Conservation (phyloP, 2,329 filamentous ascomycete species). For the Beauveria brongniartii region DNA sequence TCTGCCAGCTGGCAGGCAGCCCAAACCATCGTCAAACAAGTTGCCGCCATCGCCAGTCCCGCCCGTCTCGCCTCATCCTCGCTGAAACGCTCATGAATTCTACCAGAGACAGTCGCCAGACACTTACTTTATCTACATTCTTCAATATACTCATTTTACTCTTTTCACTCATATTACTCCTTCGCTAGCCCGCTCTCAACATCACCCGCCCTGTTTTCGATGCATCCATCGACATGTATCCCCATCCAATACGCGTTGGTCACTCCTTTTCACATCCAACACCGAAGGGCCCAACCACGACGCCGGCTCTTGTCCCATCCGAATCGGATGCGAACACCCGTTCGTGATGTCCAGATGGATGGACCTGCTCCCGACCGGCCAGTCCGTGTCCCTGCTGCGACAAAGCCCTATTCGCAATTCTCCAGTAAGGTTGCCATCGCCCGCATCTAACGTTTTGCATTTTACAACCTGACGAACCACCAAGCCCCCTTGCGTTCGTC, state of each 20-base stretch:
- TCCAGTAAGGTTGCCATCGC: not conserved
- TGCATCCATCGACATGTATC: not conserved
- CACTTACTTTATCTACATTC: not conserved
- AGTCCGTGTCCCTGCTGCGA: not conserved
- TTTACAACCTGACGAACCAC: not conserved
- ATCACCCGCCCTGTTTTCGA: not conserved
- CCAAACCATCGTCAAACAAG: slow-evolving; percentile 4
- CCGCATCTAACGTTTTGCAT: not conserved
- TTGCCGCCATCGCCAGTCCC: not conserved
- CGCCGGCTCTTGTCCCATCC: slow-evolving; percentile 1
- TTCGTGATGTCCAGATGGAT: not conserved
- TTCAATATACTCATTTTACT: not conserved
- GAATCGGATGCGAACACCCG: not conserved
- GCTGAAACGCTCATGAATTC: slow-evolving; percentile 7
- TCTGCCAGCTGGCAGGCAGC: not conserved
- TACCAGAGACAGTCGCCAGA: slow-evolving; percentile 9
- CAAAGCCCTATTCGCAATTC: not conserved
- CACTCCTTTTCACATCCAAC: not conserved
- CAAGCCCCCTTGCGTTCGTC: not conserved
- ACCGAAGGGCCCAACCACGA: not conserved
- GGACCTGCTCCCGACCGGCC: not conserved
- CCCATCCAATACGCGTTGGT: not conserved
- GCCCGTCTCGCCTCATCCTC: slow-evolving; percentile 3
- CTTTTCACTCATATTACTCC: not conserved
- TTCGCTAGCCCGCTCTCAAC: not conserved